phyloP scores from a whole-genome alignment of 1,284 basidiomycete species.

The Phellopilus nigrolimitatus region DNA sequence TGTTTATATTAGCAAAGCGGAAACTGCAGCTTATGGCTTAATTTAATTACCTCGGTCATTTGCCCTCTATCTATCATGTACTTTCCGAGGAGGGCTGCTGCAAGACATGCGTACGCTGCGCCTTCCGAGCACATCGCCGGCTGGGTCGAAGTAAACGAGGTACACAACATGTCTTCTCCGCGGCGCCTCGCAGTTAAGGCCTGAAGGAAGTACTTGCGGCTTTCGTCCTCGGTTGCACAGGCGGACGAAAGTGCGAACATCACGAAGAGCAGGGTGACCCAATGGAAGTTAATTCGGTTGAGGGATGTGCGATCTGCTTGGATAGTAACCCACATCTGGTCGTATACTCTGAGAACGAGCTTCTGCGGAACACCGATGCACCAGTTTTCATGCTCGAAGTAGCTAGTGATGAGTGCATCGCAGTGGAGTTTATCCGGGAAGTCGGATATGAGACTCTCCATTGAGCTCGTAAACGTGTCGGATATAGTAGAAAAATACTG shows the following conservation, averaged over 20 bases:
- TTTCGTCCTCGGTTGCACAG: conserved; percentile 24
- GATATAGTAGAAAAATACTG: conserved; percentile 16
- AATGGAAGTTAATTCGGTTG: conserved; percentile 30
- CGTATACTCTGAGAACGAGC: conserved; percentile 40
- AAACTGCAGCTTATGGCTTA: not conserved
- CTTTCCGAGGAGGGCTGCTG: conserved; percentile 39
- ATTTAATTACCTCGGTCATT: conserved; percentile 23
- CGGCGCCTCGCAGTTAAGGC: conserved; percentile 41
- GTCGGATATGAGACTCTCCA: conserved; percentile 33
- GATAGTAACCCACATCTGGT: conserved; percentile 42
- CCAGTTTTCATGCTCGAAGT: conserved; percentile 45
- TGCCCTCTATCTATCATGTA: conserved; percentile 43
- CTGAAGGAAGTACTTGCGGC: conserved; percentile 38
- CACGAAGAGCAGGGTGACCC: conserved; percentile 44
- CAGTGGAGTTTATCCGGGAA: conserved; percentile 35
- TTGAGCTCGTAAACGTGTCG: conserved; percentile 26
- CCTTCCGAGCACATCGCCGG: conserved; percentile 33
- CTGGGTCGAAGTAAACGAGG: conserved; percentile 27
- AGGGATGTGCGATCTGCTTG: conserved; percentile 33
- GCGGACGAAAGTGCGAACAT: conserved; percentile 39
- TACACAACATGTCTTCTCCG: conserved; percentile 41
- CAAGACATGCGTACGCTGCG: conserved; percentile 44
- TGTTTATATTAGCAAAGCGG: not conserved
- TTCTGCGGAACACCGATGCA: conserved; percentile 44
- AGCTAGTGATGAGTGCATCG: conserved; percentile 34